Percentiles rank a stretch among this genome's conserved stretches.
phyloP scores from a whole-genome alignment of 2,329 filamentous ascomycete genomes.

The Colletotrichum lini region DNA sequence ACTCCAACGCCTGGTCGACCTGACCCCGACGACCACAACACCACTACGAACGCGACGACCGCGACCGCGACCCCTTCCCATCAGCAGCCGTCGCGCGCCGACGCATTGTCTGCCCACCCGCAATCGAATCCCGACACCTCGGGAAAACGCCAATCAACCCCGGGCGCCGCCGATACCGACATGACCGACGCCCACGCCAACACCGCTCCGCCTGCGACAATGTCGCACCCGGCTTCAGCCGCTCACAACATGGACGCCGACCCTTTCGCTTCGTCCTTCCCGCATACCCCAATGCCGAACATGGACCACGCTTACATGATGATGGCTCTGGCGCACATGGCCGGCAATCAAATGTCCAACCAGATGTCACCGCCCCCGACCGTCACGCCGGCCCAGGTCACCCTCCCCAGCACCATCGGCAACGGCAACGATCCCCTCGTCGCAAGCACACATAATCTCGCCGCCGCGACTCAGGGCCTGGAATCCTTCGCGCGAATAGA shows the following conservation, averaged over 20 bases:
- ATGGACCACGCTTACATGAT: slow-evolving; percentile 60
- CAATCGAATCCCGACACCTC: slow-evolving; percentile 21
- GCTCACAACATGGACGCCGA: slow-evolving; percentile 44
- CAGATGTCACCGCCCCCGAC: slow-evolving; percentile 60
- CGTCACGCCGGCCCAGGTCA: slow-evolving; percentile 63
- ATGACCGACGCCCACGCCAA: slow-evolving; percentile 40
- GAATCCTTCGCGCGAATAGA: slow-evolving; percentile 74
- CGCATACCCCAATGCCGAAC: slow-evolving; percentile 50
- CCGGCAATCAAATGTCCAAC: slow-evolving; percentile 49
- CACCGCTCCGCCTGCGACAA: slow-evolving; percentile 44
- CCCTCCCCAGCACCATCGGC: slow-evolving; percentile 56
- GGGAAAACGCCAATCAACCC: slow-evolving; percentile 10
- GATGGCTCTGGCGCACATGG: slow-evolving; percentile 61
- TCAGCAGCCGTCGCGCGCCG: slow-evolving; percentile 42
- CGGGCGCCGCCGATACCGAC: slow-evolving; percentile 28
- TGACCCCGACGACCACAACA: slow-evolving; percentile 40
- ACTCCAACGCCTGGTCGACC: slow-evolving; percentile 19
- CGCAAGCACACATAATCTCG: slow-evolving; percentile 52
- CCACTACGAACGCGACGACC: slow-evolving; percentile 9
- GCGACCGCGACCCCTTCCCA: slow-evolving; percentile 39
- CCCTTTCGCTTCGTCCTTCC: slow-evolving; percentile 53
- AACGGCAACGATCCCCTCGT: slow-evolving; percentile 46
- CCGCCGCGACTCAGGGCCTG: slow-evolving; percentile 58
- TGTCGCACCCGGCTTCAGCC: slow-evolving; percentile 39
- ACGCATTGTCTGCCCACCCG: slow-evolving; percentile 24